phyloP scores from a whole-genome alignment of 2,329 filamentous ascomycete genomes.

The Colletotrichum sp. region DNA sequence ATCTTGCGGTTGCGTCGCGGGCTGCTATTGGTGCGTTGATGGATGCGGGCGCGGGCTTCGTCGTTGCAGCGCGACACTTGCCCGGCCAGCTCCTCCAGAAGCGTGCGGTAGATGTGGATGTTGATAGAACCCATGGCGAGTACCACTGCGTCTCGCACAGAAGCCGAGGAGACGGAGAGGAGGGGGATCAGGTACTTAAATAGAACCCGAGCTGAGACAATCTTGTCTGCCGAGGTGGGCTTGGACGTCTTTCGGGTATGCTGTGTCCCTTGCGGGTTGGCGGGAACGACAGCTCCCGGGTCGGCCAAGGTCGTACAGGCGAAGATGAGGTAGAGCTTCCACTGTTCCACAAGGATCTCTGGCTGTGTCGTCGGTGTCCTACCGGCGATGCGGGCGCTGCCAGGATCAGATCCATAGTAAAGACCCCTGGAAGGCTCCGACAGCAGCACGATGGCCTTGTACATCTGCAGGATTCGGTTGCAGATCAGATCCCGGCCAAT shows the following conservation, averaged over 20 bases:
- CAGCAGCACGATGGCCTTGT: conserved; percentile 79
- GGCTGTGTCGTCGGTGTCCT: conserved; percentile 75
- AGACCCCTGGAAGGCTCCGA: conserved; percentile 74
- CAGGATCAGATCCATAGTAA: conserved; percentile 65
- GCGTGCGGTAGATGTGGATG: conserved; percentile 86
- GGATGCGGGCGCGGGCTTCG: conserved; percentile 84
- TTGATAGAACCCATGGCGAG: conserved; percentile 94
- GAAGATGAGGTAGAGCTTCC: conserved; percentile 97
- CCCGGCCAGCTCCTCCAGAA: conserved; percentile 88
- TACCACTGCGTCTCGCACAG: conserved; percentile 89
- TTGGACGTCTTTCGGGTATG: conserved; percentile 86
- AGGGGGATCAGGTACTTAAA: conserved; percentile 93
- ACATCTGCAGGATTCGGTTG: conserved; percentile 91
- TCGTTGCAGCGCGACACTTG: conserved; percentile 87
- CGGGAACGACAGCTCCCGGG: conserved; percentile 69
- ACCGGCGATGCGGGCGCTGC: conserved; percentile 54
- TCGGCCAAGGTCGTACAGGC: conserved; percentile 95
- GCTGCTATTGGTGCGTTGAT: conserved; percentile 84
- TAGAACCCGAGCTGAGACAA: conserved; percentile 84
- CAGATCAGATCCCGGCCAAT: conserved; percentile 92
- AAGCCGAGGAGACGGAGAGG: conserved; percentile 77
- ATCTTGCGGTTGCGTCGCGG: conserved; percentile 82
- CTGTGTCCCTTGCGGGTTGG: conserved; percentile 63
- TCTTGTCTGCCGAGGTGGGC: conserved; percentile 71
- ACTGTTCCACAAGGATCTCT: conserved; percentile 92